Evolutionary conservation across 345 rosid genomes (phyloP), one percentile per base, ranked within the genome.

Genomic region (Hypericum perforatum): DNA sequence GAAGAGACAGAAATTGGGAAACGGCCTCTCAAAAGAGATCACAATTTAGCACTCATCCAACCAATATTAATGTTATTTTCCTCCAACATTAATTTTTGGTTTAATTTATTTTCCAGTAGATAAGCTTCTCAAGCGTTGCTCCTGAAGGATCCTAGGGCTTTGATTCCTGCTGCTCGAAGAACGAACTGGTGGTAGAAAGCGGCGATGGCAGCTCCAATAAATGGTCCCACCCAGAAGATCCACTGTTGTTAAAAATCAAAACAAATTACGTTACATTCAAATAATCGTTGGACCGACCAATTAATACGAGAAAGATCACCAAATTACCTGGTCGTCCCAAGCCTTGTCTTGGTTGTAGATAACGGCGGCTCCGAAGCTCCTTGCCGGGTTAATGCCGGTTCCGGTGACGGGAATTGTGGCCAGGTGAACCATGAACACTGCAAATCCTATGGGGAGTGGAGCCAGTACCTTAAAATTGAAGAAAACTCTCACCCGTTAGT

Each of bases 161-260:
- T 89, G 45, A 79, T 72, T 48, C 79, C 97, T 55, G 77, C 74
- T 38, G 92, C 97, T 68, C 97, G 75, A 12, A 89, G 78, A 72
- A 89, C 58, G 56, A 14, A 79, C 58, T 86, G 86, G 71, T 85
- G 85, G 68, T 85, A 89, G 50, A 89, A 51, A 13, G 97, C 86
- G 64, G 97, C 97, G 22, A 70, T 48, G 3, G 74, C 76, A 41
- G 97, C 97, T 62, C 97, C 97, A 42, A 86, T 52, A 64, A 89
- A 82, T 5, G 97, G 97, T 52, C 95, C 97, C 48, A 89, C 97
- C 97, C 97, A 86, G 76, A 89, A 89, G 3, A 89, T 83, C 97
- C 97, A 86, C 90, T 89, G 83, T 8, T 36, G 32, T 22, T 42
- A 41, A 65, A 5, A 29, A 10, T 41, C 12, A 13, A 6, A 0